Evolutionary conservation across 176 grass and related monocot genomes (phyloP).

Genomic region (Bothriochloa decipiens): DNA sequence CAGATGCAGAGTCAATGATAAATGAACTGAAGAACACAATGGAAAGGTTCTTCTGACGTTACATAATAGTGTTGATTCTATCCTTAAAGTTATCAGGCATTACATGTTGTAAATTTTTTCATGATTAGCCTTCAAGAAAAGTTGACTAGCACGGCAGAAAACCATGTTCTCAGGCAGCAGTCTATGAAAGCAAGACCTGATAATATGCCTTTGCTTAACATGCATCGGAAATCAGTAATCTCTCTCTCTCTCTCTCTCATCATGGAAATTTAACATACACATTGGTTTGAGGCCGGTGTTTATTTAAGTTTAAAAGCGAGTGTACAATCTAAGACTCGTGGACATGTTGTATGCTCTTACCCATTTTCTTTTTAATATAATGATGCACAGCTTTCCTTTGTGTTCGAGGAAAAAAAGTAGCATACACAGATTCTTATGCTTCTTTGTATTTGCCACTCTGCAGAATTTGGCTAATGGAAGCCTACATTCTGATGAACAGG

Average conservation of each 20-base stretch:
- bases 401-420: background rate
- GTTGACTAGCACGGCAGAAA: conserved; percentile 68
- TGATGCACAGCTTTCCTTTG: background rate
- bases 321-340: background rate
- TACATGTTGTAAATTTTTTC: conserved; percentile 40
- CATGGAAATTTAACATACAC: background rate
- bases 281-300: background rate
- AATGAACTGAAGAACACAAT: conserved; percentile 73
- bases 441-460: conserved; percentile 48
- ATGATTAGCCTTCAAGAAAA: conserved; percentile 84
- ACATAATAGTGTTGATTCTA: conserved; percentile 35
- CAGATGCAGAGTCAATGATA: conserved; percentile 66
- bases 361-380: background rate
- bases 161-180: conserved; percentile 75
- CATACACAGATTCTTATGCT: conserved; percentile 38
- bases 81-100: background rate
- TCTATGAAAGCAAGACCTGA: conserved; percentile 58
- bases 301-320: background rate
- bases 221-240: conserved; percentile 74
- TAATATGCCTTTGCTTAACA: conserved; percentile 55
- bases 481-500: conserved; percentile 61
- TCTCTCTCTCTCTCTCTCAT: conserved; percentile 37
- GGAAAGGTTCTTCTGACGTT: conserved; percentile 63
- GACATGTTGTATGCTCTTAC: background rate
- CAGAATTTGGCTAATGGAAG: conserved; percentile 67